Base-by-base conservation (phyloP, 2,329 filamentous ascomycete species). In the Colletotrichum tabaci region DNA sequence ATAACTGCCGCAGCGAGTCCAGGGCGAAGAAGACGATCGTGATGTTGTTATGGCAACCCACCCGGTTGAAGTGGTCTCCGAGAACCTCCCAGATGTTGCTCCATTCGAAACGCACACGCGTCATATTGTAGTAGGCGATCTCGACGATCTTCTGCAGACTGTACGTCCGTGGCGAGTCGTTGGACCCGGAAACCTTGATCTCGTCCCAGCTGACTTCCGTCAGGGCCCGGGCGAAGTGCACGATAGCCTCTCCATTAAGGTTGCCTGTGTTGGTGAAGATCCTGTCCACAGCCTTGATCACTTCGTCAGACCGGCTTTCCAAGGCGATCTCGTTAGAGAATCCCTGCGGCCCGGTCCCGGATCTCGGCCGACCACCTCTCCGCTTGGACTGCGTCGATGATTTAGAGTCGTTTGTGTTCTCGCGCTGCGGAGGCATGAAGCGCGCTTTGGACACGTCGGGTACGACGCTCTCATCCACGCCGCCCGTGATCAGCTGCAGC, bases 51-150 rank as follows among this genome's bases (percentile, higher is more conserved):
- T 98, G 95, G 78, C 96, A 98, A 64, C 97, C 97, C 72, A 99
- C 96, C 74, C 95, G 92, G 81, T 98, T 98, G 87, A 99, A 99
- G 80, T 99, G 97, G 79, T 98, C 94, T 16, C 96, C 96, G n/a
- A 99, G 88, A 1, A 99, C 93, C 74, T 94, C 93, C 96, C 96
- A 99, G 71, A 99, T 98, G 77, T 93, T 96, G 15, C 93, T 97
- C 96, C 96, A 99, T 80, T 99, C 96, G 77, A 98, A 98, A 77
- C 96, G 93, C 46, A 99, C 96, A 86, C 96, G 92, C 71, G 94
- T 95, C 96, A 99, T 99, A 85, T 99, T 99, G 89, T 99, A 99
- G 82, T 98, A 98, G 81, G 94, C 97, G 82, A 99, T 98, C 82
- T 99, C 96, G 18, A 99, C 97, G 74, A 99, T 90, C 82, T 99